Conservation (phyloP, 345 rosid species). For the Citrus mangshanensis region DNA sequence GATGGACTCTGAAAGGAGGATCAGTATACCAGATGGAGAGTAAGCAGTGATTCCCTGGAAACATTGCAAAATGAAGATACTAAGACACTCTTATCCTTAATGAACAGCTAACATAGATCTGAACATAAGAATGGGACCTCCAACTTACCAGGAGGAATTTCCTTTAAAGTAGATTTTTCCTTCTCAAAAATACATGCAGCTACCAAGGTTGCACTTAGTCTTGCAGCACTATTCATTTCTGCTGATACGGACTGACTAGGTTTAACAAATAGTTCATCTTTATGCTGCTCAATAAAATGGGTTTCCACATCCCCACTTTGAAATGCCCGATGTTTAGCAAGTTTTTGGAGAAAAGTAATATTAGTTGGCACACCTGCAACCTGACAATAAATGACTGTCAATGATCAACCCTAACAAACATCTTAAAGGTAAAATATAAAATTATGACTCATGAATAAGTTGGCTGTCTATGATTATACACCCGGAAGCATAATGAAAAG, state of each 20-base stretch:
- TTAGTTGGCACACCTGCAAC: conserved; percentile 96
- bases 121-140: conserved; percentile 18
- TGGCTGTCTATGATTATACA: not conserved
- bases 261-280: conserved; percentile 68
- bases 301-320: conserved; percentile 84
- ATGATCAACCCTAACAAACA: not conserved
- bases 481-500: too few relatives aligned
- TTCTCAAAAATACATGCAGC: conserved; percentile 73
- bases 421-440: conserved; percentile 1
- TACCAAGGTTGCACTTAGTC: conserved; percentile 53
- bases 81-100: conserved; percentile 6
- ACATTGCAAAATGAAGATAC: conserved; percentile 18
- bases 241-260: conserved; percentile 43
- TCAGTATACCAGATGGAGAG: conserved; percentile 62
- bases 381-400: conserved; percentile 42
- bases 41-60: conserved; percentile 48
- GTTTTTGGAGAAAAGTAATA: conserved; percentile 73
- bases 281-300: conserved; percentile 83
- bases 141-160: conserved; percentile 49
- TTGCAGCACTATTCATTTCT: conserved; percentile 44
- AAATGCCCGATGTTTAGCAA: conserved; percentile 73
- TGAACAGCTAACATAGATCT: conserved; percentile 8
- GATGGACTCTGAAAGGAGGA: conserved; percentile 87
- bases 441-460: conserved; percentile 3
- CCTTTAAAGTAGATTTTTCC: conserved; percentile 45